phyloP scores from a whole-genome alignment of 2,329 filamentous ascomycete species.

The Coniochaeta hoffmannii region DNA sequence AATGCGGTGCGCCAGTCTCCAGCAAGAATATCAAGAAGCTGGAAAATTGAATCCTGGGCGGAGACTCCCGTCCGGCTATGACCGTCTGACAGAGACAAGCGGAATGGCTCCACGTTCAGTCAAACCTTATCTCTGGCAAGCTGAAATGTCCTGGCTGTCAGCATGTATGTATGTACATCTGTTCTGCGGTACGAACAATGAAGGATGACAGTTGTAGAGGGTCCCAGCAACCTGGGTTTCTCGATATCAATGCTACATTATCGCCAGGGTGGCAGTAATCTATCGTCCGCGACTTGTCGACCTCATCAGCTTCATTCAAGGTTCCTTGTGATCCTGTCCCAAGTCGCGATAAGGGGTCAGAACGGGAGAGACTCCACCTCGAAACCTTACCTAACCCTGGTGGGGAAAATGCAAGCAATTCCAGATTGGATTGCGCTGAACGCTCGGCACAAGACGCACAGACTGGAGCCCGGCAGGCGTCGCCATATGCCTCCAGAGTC shows the following conservation, averaged over 20 bases:
- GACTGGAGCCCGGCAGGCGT: background rate
- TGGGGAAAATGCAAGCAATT: background rate
- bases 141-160: no score
- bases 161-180: no score
- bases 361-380: background rate
- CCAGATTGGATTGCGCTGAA: constrained; percentile 2
- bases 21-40: no score
- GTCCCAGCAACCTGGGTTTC: no score
- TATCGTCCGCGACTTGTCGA: no score
- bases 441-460: background rate
- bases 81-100: background rate
- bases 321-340: background rate
- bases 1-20: no score
- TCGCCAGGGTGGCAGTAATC: background rate
- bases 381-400: background rate
- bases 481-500: background rate
- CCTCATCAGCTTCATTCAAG: no score
- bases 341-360: constrained; percentile 1
- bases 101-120: no score
- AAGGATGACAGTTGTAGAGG: no score
- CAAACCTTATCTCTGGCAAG: no score
- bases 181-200: no score
- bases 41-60: no score
- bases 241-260: background rate
- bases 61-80: background rate